A percentile compares a stretch with the other conserved stretches of the same genome.
Conservation (phyloP, 345 rosid species). For the Limnanthes douglasii region DNA sequence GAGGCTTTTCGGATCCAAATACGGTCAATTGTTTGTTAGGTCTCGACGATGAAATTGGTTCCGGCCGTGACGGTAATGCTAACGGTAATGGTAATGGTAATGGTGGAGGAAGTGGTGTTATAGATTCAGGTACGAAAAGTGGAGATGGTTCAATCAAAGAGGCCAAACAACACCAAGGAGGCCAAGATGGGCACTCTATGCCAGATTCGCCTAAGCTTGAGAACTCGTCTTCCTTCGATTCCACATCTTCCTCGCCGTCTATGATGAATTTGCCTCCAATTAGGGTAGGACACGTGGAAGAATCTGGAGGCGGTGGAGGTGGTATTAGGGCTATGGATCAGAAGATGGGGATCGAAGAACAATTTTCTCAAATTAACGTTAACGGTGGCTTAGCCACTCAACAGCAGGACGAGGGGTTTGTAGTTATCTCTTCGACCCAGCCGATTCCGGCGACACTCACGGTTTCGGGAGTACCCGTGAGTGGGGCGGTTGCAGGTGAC, state of each 20-base stretch:
- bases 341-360: slow-evolving; percentile 74
- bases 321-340: slow-evolving; percentile 29
- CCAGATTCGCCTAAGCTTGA: slow-evolving; percentile 97
- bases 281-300: slow-evolving; percentile 68
- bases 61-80: slow-evolving; percentile 8
- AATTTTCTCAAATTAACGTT: slow-evolving; percentile 44
- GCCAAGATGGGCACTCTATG: slow-evolving; percentile 62
- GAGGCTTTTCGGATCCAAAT: slow-evolving; percentile 65
- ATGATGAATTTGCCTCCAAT: slow-evolving; percentile 77
- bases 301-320: too few relatives aligned
- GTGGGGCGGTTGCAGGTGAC: slow-evolving; percentile 30
- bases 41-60: slow-evolving; percentile 49
- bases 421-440: slow-evolving; percentile 40
- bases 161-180: slow-evolving; percentile 25
- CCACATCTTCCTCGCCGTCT: slow-evolving; percentile 81
- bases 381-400: slow-evolving; percentile 19
- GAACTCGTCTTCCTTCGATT: slow-evolving; percentile 78
- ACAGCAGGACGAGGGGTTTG: slow-evolving; percentile 53
- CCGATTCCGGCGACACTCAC: slow-evolving; percentile 28
- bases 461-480: slow-evolving; percentile 24
- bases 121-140: slow-evolving; percentile 17
- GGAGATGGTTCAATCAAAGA: slow-evolving; percentile 28
- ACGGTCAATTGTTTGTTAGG: slow-evolving; percentile 66
- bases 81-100: slow-evolving; percentile 11
- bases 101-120: too few relatives aligned